Evolutionary conservation across 1,284 basidiomycete genomes (phyloP), one percentile per base, ranked within the genome.

Genomic region (Austroboletus novae-zelandiae): DNA sequence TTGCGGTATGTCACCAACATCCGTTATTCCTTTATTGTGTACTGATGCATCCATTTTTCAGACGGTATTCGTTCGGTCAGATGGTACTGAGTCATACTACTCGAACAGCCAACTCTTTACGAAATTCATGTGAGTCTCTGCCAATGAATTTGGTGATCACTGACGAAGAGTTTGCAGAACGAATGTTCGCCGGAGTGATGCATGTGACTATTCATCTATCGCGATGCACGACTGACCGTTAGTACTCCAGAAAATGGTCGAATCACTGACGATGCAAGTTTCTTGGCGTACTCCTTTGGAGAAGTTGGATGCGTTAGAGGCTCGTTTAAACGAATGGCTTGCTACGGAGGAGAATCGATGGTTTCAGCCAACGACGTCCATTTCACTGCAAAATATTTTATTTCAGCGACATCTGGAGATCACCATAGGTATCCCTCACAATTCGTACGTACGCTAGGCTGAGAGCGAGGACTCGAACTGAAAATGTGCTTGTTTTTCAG

Each of bases 11-110:
- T 10, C n/a, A 37, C 70, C 61, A 32, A 17, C 36, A 45, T 32
- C 27, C 17, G 9, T 11, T 29, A 52, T 43, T n/a, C 45, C 50
- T 25, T 13, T 20, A 31, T 27, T 34, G 17, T 27, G 15, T 41
- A 13, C 48, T 66, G 35, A 65, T 20, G 7, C 14, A 20, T 10
- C 29, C 20, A 31, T 23, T 36, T 11, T 30, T 11, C 50, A 82
- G 75, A 89, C 86, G 2, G 75, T 84, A 20, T 89, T 89, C 58
- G 65, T 76, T 23, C 81, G 85, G 23, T 60, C 74, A 6, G 86
- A 89, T 58, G 86, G 86, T 14, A 84, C 83, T 9, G 83, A 87
- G 60, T 80, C 84, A 9, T 89, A 89, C 60, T 89, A 88, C 60
- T 89, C 83, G 69, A 89, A 89, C 70, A 86, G 83, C 56, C 81